Base-by-base conservation (phyloP, 2,329 filamentous ascomycete genomes). In the Epichloe sylvatica region DNA sequence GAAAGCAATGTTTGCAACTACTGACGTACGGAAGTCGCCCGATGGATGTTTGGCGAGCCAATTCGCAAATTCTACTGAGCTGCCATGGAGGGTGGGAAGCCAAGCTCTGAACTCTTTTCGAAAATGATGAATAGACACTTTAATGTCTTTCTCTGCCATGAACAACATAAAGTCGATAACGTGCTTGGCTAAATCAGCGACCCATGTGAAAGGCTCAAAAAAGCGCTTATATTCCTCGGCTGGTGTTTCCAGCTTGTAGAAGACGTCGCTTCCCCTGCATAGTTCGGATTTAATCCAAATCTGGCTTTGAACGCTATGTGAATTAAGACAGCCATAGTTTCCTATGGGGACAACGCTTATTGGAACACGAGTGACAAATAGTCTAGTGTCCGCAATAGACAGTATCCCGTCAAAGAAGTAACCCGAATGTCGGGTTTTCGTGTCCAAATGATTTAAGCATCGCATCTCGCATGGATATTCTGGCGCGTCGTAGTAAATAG, bases 181-280 rank as follows among this genome's bases (percentile, higher is more conserved):
- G 56, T 88, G 80, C 59, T 90, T 91, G 0, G 76, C 72, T 0
- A 92, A 67, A 47, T 83, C 74, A 0, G 79, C 82, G 1, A 90
- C 64, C 85, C 85, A 92, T 0, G 81, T 52, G 53, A 88, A 91
- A 0, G 77, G 72, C 0, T 65, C 45, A 23, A 51, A 81, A 75
- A 82, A 89, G 2, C 78, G 66, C 11, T 52, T 53, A 57, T 92
- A 94, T 37, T 81, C 78, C 0, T 53, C 30, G 0, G 78, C 70
- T 0, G 86, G 83, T 0, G 48, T 61, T 2, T 61, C 60, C 0
- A 94, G 63, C 9, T 71, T 71, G 59, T 89, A 92, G 69, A 81
- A 91, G 0, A 86, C 62, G 15, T 59, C 60, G 3, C 54, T 59
- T 1, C 58, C 57, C 0, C 58, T 62, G 49, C 76, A 75, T 0